Percentiles rank a stretch among this genome's conserved stretches.
These are phyloP conservation scores for Gypsophila paniculata DNA, from an alignment of 179 eudicot genomes.

Conservation along the genomic window DNA sequence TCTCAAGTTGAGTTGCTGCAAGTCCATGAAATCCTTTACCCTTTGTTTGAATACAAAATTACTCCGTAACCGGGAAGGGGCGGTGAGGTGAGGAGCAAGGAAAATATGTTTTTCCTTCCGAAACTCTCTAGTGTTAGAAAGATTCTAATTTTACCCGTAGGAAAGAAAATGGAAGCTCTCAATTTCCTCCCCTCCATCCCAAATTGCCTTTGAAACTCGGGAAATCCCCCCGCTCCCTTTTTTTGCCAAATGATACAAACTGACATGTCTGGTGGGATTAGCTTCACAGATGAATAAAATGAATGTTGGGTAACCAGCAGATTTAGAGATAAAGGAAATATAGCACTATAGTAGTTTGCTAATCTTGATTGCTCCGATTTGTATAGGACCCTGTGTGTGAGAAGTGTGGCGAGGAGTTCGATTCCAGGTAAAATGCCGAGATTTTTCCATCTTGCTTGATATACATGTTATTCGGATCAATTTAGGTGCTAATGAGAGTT, in stretches of 20 bases:
- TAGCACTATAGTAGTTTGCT: not conserved
- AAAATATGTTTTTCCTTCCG: not conserved
- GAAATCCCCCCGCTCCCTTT: too few relatives aligned
- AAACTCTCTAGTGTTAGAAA: not conserved
- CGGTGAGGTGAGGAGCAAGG: too few relatives aligned
- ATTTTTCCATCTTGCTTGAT: not conserved
- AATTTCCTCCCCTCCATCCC: too few relatives aligned
- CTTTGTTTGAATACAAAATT: too few relatives aligned
- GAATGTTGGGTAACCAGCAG: too few relatives aligned
- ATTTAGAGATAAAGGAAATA: too few relatives aligned
- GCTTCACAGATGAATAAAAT: too few relatives aligned
- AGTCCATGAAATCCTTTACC: not conserved
- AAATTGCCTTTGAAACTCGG: too few relatives aligned
- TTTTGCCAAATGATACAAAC: too few relatives aligned
- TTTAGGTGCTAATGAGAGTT: slow-evolving; percentile 7
- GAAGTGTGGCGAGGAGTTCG: slow-evolving; percentile 75
- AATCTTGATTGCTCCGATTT: slow-evolving; percentile 1
- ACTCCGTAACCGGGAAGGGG: too few relatives aligned
- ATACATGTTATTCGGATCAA: not conserved
- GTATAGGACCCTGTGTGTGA: slow-evolving; percentile 64
- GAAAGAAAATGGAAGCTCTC: too few relatives aligned
- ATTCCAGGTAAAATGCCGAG: slow-evolving; percentile 55
- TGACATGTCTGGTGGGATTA: not conserved
- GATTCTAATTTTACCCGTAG: not conserved
- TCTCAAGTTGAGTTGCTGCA: not conserved